These are phyloP conservation scores for Lumnitzera racemosa DNA, from an alignment of 345 rosid species.

Conservation along the genomic window DNA sequence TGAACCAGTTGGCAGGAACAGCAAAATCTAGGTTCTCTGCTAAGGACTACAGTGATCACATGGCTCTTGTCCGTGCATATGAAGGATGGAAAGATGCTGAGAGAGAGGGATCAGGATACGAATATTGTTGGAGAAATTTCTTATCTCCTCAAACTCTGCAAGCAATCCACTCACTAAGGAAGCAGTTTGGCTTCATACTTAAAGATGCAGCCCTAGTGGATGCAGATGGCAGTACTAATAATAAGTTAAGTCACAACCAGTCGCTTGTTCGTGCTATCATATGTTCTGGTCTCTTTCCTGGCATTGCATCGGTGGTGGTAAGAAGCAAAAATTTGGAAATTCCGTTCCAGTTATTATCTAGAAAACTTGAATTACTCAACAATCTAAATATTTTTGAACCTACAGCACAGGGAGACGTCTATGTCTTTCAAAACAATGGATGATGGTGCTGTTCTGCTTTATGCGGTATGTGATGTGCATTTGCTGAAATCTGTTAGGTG, in stretches of 20 bases:
- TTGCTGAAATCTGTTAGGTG: not conserved
- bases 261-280: slow-evolving; percentile 86
- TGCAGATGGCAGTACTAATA: slow-evolving; percentile 50
- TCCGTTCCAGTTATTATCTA: not conserved
- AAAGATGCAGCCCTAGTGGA: slow-evolving; percentile 76
- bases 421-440: slow-evolving; percentile 98
- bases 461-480: slow-evolving; percentile 46
- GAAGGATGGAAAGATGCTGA: slow-evolving; percentile 99
- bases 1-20: slow-evolving; percentile 74
- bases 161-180: slow-evolving; percentile 89
- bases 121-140: slow-evolving; percentile 97
- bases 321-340: slow-evolving; percentile 10
- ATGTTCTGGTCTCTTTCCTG: slow-evolving; percentile 96
- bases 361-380: slow-evolving; percentile 1
- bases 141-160: slow-evolving; percentile 93
- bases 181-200: slow-evolving; percentile 79
- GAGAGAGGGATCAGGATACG: slow-evolving; percentile 89
- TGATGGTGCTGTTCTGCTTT: slow-evolving; percentile 88
- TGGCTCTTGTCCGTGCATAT: slow-evolving; percentile 98
- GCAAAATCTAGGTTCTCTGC: slow-evolving; percentile 96
- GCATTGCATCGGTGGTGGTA: slow-evolving; percentile 93
- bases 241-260: slow-evolving; percentile 86
- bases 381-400: slow-evolving; percentile 9
- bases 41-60: slow-evolving; percentile 97
- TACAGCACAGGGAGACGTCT: slow-evolving; percentile 86